Percentiles rank a stretch among this genome's conserved stretches.
phyloP scores from a whole-genome alignment of 139 green algal species.

The Gonium pectorale region DNA sequence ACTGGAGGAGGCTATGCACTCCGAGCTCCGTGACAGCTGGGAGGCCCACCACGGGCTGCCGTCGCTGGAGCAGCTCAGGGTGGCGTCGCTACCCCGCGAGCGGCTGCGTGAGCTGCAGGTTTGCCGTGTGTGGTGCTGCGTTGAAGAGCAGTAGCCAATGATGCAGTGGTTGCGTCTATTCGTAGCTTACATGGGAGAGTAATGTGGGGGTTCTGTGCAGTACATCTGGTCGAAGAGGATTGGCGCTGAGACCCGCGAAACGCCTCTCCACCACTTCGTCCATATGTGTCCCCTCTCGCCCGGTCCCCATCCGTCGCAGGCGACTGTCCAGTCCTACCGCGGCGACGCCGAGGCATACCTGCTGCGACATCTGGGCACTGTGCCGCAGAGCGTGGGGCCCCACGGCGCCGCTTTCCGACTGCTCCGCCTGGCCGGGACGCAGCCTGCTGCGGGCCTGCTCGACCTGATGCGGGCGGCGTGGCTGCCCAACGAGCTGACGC shows the following conservation, averaged over 20 bases:
- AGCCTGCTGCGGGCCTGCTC: not conserved
- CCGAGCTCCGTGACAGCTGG: conserved; percentile 62
- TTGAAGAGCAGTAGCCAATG: no score
- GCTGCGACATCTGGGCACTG: not conserved
- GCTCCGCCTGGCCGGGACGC: not conserved
- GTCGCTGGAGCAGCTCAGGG: not conserved
- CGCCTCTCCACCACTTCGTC: not conserved
- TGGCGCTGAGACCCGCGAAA: no score
- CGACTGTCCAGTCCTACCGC: not conserved
- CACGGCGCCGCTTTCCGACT: conserved; percentile 41
- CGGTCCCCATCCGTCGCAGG: not conserved
- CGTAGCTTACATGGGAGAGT: no score
- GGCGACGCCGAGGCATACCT: conserved; percentile 37
- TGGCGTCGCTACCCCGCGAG: not conserved
- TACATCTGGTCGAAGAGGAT: no score
- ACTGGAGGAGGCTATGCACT: conserved; percentile 51
- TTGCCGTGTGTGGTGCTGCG: no score
- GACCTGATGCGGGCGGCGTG: conserved; percentile 45
- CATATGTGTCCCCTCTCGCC: not conserved
- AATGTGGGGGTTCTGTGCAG: no score
- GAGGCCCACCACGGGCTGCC: conserved; percentile 39
- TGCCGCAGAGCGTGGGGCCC: conserved; percentile 33
- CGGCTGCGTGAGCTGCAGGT: not conserved
- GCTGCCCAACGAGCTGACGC: conserved; percentile 3
- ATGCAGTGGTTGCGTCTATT: no score